phyloP scores from a whole-genome alignment of 108 stramenopile genomes.

The Cyclotella distinguenda region DNA sequence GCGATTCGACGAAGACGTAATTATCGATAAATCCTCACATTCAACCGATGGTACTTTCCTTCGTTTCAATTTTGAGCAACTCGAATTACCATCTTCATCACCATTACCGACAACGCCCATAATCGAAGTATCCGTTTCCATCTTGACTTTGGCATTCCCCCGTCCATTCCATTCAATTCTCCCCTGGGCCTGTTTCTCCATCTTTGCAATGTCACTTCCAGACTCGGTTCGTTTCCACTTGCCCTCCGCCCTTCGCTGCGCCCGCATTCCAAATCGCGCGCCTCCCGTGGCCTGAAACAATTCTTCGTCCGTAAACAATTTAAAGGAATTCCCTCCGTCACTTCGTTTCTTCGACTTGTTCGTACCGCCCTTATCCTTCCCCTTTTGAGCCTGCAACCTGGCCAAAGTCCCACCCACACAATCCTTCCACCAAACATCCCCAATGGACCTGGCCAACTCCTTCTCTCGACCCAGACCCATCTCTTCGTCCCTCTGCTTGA shows the following conservation, averaged over 20 bases:
- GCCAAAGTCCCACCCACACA: slow-evolving; percentile 76
- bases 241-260: slow-evolving; percentile 64
- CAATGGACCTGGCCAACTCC: slow-evolving; percentile 32
- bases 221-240: slow-evolving; percentile 87
- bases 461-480: slow-evolving; percentile 63
- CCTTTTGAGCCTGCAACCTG: slow-evolving; percentile 45
- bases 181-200: slow-evolving; percentile 51
- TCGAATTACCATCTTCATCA: too few species aligned
- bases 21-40: too few species aligned
- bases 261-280: slow-evolving; percentile 77
- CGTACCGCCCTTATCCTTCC: slow-evolving; percentile 32
- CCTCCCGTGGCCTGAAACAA: slow-evolving; percentile 88
- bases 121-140: slow-evolving; percentile 11
- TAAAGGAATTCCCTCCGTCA: slow-evolving; percentile 28
- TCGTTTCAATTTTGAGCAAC: slow-evolving; percentile 1
- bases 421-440: slow-evolving; percentile 85
- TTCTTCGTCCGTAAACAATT: slow-evolving; percentile 79
- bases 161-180: slow-evolving; percentile 79
- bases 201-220: slow-evolving; percentile 24
- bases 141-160: slow-evolving; percentile 48
- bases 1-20: background rate
- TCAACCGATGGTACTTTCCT: too few species aligned
- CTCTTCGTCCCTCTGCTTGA: slow-evolving; percentile 76
- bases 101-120: background rate
- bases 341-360: slow-evolving; percentile 40